Evolutionary conservation across 2,329 filamentous ascomycete species (phyloP).

Genomic region (Aureobasidium sp.): DNA sequence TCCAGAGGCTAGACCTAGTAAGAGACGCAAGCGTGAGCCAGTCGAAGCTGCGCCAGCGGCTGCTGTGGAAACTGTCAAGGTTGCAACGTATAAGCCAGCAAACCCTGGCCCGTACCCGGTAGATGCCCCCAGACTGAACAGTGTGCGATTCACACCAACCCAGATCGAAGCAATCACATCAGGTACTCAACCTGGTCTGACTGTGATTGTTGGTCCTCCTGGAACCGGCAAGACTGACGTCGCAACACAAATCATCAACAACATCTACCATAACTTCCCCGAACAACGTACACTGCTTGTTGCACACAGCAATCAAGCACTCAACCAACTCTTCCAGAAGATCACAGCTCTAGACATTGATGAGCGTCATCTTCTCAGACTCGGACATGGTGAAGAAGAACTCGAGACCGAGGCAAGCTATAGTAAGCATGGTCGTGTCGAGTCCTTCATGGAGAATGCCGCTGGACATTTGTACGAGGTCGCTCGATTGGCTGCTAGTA

Average conservation of each 20-base stretch:
- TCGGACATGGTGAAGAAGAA: conserved; percentile 94
- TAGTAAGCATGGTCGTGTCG: conserved; percentile 89
- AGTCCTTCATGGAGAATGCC: conserved; percentile 88
- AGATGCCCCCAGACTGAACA: conserved; percentile 74
- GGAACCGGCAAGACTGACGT: conserved; percentile 99
- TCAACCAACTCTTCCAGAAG: conserved; percentile 97
- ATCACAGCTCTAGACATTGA: conserved; percentile 96
- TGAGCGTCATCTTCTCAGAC: conserved; percentile 80
- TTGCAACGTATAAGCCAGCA: conserved; percentile 82
- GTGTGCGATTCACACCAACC: conserved; percentile 79
- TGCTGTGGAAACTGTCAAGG: conserved; percentile 60
- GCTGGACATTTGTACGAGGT: conserved; percentile 74
- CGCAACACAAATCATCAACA: conserved; percentile 96
- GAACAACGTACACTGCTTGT: conserved; percentile 84
- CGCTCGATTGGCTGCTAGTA: conserved; percentile 73
- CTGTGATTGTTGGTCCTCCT: conserved; percentile 87
- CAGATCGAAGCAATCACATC: conserved; percentile 91
- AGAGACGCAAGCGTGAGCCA: conserved; percentile 78
- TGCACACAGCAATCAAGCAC: conserved; percentile 93
- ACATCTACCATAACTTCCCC: conserved; percentile 97
- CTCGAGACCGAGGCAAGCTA: conserved; percentile 79
- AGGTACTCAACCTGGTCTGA: conserved; percentile 88
- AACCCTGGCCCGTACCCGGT: conserved; percentile 86
- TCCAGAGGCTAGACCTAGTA: conserved; percentile 54
- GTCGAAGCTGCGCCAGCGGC: conserved; percentile 58